Base-by-base conservation (phyloP, 2,329 filamentous ascomycete species). In the Akanthomyces muscarius region DNA sequence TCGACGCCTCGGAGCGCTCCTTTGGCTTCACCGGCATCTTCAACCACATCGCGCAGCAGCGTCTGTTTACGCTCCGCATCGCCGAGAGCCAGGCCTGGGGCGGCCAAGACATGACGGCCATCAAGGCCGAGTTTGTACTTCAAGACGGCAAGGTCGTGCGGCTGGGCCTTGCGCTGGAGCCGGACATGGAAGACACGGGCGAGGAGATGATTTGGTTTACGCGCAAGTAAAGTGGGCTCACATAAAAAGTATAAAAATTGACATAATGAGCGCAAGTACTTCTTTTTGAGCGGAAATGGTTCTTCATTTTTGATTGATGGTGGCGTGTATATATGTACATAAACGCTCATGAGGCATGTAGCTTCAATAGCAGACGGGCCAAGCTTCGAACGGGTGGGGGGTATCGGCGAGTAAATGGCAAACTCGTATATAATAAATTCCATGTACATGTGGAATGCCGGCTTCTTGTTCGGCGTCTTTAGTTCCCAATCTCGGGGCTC, bases 1-100 rank as follows among this genome's bases (percentile, higher is more conserved):
- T 73, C 5, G 69, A 73, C 8, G 70, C 70, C 2, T 65, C 63
- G 21, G 71, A 72, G 36, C 68, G 71, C 1, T 72, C 72, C 0
- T 64, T 71, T 56, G 71, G 67, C 1, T 72, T 72, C 33, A 72
- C 66, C 0, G 58, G 71, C 0, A 62, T 47, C 0, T 68, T 74
- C 42, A 36, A 66, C 0, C 69, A 71, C 10, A 48, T 65, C 0
- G 41, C 51, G 0, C 65, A 67, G 13, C 68, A 70, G 44, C 69
- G 60, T 5, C 57, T 63, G 2, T 70, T 61, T 36, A 55, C 44
- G 30, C 44, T 61, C 36, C 57, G 66, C 23, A 64, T 66, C 6
- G 66, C 66, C 1, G 63, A 67, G 38, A 58, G 62, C 23, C 65
- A 69, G 38, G 53, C 47, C 0, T 70, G 65, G 58, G 65, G 67